A percentile compares a stretch with the other conserved stretches of the same genome.
Evolutionary conservation across 2,329 filamentous ascomycete species (phyloP).

Genomic region (Fusarium sp.): DNA sequence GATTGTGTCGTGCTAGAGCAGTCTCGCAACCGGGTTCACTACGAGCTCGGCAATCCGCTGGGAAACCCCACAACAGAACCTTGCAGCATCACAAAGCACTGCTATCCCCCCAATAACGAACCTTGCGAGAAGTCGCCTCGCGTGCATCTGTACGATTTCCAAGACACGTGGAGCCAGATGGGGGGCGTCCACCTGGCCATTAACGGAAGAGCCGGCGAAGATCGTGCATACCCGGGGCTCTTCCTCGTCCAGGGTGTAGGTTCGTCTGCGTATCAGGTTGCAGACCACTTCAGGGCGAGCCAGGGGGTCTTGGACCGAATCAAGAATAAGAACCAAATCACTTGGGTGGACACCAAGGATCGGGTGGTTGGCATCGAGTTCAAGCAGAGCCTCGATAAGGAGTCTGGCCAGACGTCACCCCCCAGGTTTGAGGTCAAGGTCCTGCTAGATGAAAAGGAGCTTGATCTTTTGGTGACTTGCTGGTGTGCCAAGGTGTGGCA

Average conservation of each 20-base stretch:
- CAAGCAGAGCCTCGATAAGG: background rate
- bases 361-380: background rate
- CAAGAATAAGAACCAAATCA: background rate
- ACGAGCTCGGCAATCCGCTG: background rate
- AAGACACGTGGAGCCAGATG: background rate
- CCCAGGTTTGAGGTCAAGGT: slow-evolving; percentile 1
- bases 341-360: background rate
- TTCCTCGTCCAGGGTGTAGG: background rate
- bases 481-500: slow-evolving; percentile 43
- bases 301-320: background rate
- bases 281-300: slow-evolving; percentile 1
- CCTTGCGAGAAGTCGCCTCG: background rate
- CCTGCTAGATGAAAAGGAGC: slow-evolving; percentile 30
- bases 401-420: background rate
- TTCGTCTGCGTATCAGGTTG: background rate
- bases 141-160: background rate
- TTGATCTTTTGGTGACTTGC: slow-evolving; percentile 43
- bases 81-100: background rate
- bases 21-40: background rate
- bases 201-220: background rate
- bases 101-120: background rate
- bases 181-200: background rate
- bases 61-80: background rate
- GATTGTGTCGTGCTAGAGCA: background rate
- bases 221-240: background rate